A percentile compares a stretch with the other conserved stretches of the same genome.
phyloP scores from a whole-genome alignment of 2,329 filamentous ascomycete genomes.

The Podosphaera fusca region DNA sequence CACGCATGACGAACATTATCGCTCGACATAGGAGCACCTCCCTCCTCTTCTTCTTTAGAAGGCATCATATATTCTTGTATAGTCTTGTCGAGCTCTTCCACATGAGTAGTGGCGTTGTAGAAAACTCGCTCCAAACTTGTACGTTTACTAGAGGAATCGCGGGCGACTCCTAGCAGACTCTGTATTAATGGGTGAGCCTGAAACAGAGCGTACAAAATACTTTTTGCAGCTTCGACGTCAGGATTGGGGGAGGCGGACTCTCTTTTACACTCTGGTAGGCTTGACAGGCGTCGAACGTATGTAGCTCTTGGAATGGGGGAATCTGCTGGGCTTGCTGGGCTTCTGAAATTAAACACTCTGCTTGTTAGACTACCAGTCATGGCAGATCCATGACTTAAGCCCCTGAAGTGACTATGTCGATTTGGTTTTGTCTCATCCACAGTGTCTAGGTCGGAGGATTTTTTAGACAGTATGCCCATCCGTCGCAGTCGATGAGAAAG shows the following conservation, averaged over 20 bases:
- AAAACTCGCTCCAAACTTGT: constrained; percentile 44
- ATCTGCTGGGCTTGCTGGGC: constrained; percentile 37
- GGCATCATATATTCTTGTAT: constrained; percentile 36
- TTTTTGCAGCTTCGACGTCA: constrained; percentile 40
- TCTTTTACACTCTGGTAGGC: constrained; percentile 36
- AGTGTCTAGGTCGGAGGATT: constrained; percentile 35
- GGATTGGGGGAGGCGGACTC: constrained; percentile 38
- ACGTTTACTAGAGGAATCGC: constrained; percentile 34
- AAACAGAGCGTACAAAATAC: constrained; percentile 42
- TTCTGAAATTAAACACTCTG: constrained; percentile 16
- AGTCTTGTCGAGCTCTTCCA: constrained; percentile 40
- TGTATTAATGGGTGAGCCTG: constrained; percentile 47
- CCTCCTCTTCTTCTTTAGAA: constrained; percentile 24
- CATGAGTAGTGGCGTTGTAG: constrained; percentile 43
- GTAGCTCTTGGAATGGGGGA: constrained; percentile 30
- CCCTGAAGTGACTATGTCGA: constrained; percentile 42
- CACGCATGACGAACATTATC: constrained; percentile 41
- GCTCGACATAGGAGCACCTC: constrained; percentile 28
- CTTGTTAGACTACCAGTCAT: constrained; percentile 23
- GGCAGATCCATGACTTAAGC: constrained; percentile 44
- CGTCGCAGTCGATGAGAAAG: constrained; percentile 31
- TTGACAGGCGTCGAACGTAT: constrained; percentile 38
- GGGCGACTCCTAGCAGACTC: constrained; percentile 36
- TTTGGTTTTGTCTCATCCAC: constrained; percentile 38
- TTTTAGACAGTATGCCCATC: constrained; percentile 33